Evolutionary conservation across 1,284 basidiomycete species (phyloP), one percentile per base, ranked within the genome.

Genomic region (Ceratorhiza oryzae-sativae): DNA sequence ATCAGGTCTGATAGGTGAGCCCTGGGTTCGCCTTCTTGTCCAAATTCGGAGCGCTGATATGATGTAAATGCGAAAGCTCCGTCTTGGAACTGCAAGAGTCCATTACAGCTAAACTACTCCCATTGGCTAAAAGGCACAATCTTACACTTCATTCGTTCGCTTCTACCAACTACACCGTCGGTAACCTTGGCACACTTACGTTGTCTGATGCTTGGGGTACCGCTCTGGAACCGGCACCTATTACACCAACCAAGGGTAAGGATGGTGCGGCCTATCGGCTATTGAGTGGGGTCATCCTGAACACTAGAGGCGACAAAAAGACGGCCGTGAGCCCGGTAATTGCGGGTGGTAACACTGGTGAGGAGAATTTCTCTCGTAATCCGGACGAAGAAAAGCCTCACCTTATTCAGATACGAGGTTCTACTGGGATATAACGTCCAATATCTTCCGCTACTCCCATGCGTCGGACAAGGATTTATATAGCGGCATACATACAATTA

Each of bases 401-500:
- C 3, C 20, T 48, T 63, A 41, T 51, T 20, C 74, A 82, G 86
- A 88, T 75, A 87, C 85, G 3, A 81, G 82, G 62, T 82, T 80
- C 73, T 87, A 85, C 77, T 86, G 85, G 85, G 77, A 81, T 27
- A 76, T 87, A 13, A 83, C 85, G 1, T 73, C 76, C 36, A 80
- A 86, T 74, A 86, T 88, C 74, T 88, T 86, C 80, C 83, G 87
- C 4, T 88, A 85, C 77, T 80, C 75, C 18, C 78, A 81, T 23
- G 61, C 76, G 34, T 51, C 76, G 74, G 12, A 63, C 32, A 63
- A 72, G 30, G 73, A 76, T 32, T 27, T 67, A 30, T 58, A 75
- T 15, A 75, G 79, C 75, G 81, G 81, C 58, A 84, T 84, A 3
- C 91, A 92, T 78, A 91, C 91, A 0, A 86, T 89, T 46, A 86